These are phyloP conservation scores for Picea sitchensis DNA, from an alignment of 75 land plant genomes.

Conservation along the genomic window DNA sequence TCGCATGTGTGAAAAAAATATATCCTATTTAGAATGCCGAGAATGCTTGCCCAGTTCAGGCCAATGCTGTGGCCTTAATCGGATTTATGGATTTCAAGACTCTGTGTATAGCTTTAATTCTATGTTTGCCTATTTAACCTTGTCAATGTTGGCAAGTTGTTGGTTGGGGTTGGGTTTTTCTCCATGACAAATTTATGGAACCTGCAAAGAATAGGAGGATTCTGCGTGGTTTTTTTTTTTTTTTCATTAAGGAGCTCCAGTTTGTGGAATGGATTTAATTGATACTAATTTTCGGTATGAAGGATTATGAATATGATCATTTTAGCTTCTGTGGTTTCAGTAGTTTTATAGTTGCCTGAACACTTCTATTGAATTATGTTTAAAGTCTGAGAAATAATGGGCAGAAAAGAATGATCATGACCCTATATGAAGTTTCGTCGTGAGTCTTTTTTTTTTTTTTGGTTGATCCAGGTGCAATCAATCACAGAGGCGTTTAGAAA, in stretches of 20 bases:
- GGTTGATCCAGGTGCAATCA: background rate
- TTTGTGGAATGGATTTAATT: background rate
- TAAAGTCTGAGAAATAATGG: background rate
- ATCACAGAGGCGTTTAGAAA: too few relatives aligned
- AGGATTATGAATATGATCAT: background rate
- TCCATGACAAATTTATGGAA: background rate
- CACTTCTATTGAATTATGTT: background rate
- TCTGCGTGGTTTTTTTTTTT: background rate
- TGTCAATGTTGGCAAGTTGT: background rate
- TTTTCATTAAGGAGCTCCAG: background rate
- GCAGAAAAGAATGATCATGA: background rate
- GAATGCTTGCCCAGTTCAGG: background rate
- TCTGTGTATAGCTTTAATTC: background rate
- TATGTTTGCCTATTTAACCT: background rate
- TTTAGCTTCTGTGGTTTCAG: background rate
- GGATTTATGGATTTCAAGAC: background rate
- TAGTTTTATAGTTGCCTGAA: background rate
- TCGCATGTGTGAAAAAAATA: background rate
- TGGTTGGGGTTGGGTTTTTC: background rate
- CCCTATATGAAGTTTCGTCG: background rate
- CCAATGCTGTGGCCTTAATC: background rate
- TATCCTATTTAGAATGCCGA: background rate
- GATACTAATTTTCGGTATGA: background rate
- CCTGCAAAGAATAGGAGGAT: background rate
- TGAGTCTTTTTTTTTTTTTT: background rate